phyloP scores from a whole-genome alignment of 192 early-diverging fungal species.

The Chytriomyces sp. region DNA sequence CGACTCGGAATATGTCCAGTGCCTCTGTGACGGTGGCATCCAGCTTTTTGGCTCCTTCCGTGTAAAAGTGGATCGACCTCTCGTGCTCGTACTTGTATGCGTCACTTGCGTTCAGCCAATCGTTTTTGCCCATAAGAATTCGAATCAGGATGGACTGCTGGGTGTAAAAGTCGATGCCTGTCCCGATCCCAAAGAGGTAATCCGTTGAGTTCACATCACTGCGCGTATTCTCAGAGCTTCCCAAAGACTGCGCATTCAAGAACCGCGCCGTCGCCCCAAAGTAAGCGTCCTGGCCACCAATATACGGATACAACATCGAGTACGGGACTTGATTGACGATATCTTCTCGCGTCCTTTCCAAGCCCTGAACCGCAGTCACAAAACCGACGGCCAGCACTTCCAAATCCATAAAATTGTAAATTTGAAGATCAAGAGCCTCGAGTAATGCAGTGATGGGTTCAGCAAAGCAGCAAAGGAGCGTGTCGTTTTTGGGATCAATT shows the following conservation, averaged over 20 bases:
- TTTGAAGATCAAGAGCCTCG: constrained; percentile 25
- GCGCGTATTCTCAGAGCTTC: not conserved
- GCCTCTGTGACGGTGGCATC: constrained; percentile 24
- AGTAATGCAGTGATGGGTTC: constrained; percentile 33
- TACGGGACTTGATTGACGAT: constrained; percentile 14
- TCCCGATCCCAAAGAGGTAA: constrained; percentile 23
- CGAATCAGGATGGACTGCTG: constrained; percentile 37
- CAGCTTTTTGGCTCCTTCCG: constrained; percentile 24
- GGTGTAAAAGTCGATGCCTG: constrained; percentile 36
- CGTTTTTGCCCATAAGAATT: constrained; percentile 43
- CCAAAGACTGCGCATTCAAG: not conserved
- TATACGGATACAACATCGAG: constrained; percentile 9
- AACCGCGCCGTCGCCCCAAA: constrained; percentile 10
- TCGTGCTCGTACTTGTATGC: not conserved
- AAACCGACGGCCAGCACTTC: constrained; percentile 17
- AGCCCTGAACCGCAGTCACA: constrained; percentile 15
- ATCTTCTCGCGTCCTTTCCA: constrained; percentile 13
- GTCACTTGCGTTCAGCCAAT: constrained; percentile 39
- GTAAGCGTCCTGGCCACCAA: constrained; percentile 4
- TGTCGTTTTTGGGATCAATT: not conserved
- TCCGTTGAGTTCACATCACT: not conserved
- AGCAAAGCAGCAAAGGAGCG: constrained; percentile 25
- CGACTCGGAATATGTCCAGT: constrained; percentile 9
- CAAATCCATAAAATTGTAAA: constrained; percentile 19
- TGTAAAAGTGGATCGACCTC: not conserved